Conservation (phyloP, 2,329 filamentous ascomycete genomes). For the Trichoderma oligosporum region DNA sequence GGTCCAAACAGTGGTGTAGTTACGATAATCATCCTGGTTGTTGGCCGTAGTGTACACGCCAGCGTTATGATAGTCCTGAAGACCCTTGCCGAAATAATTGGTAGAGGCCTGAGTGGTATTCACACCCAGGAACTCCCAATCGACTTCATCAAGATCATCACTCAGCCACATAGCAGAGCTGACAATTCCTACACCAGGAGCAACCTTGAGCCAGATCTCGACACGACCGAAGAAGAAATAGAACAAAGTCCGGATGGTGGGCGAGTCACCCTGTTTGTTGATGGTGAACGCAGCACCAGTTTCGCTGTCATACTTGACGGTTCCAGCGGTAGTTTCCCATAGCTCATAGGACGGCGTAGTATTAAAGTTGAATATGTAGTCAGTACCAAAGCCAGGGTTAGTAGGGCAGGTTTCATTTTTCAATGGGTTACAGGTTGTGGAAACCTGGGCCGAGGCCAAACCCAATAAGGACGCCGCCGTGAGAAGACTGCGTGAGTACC, state of each 20-base stretch:
- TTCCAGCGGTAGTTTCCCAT: constrained; percentile 67
- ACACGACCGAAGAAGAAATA: constrained; percentile 84
- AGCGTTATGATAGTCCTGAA: constrained; percentile 59
- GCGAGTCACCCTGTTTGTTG: constrained; percentile 65
- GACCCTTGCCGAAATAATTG: constrained; percentile 79
- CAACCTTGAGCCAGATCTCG: constrained; percentile 73
- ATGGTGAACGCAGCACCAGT: constrained; percentile 72
- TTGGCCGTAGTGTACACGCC: constrained; percentile 53
- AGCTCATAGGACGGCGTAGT: constrained; percentile 53
- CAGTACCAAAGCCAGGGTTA: constrained; percentile 66
- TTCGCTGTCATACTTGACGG: constrained; percentile 56
- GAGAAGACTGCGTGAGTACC: constrained; percentile 26
- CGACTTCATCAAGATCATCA: constrained; percentile 81
- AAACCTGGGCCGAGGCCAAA: constrained; percentile 65
- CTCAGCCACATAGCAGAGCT: constrained; percentile 80
- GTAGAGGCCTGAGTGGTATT: constrained; percentile 61
- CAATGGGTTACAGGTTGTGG: constrained; percentile 72
- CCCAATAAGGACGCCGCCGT: constrained; percentile 40
- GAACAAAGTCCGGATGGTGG: constrained; percentile 73
- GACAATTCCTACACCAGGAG: constrained; percentile 70
- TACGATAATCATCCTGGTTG: constrained; percentile 62
- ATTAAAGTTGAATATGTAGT: constrained; percentile 63
- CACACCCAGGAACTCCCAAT: constrained; percentile 77
- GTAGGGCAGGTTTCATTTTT: constrained; percentile 66
- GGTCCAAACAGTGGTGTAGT: constrained; percentile 74